A percentile compares a stretch with the other conserved stretches of the same genome.
These are phyloP conservation scores for Botrytis galanthina DNA, from an alignment of 2,329 filamentous ascomycete genomes.

Conservation along the genomic window DNA sequence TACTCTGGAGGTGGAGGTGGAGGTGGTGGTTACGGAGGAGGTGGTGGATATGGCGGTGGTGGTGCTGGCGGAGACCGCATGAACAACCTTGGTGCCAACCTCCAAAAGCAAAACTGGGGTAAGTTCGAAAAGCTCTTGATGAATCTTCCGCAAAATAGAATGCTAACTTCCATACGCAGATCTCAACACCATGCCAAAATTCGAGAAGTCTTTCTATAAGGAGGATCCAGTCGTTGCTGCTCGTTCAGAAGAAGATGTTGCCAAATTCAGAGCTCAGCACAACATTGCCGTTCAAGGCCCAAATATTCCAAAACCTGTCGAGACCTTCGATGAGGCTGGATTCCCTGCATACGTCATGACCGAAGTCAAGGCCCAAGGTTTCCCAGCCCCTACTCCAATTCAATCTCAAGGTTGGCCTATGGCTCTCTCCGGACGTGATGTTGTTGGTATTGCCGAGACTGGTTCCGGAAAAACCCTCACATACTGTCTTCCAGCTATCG, in stretches of 20 bases:
- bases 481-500: conserved; percentile 96
- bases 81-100: conserved; percentile 80
- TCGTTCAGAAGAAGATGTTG: conserved; percentile 76
- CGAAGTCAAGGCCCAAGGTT: conserved; percentile 97
- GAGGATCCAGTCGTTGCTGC: conserved; percentile 76
- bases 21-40: conserved; percentile 36
- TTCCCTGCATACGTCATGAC: conserved; percentile 97
- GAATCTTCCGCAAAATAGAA: background rate
- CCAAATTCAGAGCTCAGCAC: conserved; percentile 81
- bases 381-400: conserved; percentile 89
- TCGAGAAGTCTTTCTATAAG: conserved; percentile 99
- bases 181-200: conserved; percentile 77
- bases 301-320: conserved; percentile 87
- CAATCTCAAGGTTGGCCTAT: conserved; percentile 99
- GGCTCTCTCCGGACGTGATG: conserved; percentile 95
- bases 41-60: conserved; percentile 45
- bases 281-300: conserved; percentile 78
- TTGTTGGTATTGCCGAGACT: conserved; percentile 98
- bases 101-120: conserved; percentile 91
- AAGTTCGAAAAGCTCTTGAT: conserved; percentile 40
- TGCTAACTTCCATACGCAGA: conserved; percentile 52
- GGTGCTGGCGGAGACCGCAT: conserved; percentile 87
- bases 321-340: conserved; percentile 95
- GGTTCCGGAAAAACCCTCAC: conserved; percentile 98
- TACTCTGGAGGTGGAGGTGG: conserved; percentile 38